These are phyloP conservation scores for Alternaria rosae DNA, from an alignment of 2,329 filamentous ascomycete species.

Conservation along the genomic window DNA sequence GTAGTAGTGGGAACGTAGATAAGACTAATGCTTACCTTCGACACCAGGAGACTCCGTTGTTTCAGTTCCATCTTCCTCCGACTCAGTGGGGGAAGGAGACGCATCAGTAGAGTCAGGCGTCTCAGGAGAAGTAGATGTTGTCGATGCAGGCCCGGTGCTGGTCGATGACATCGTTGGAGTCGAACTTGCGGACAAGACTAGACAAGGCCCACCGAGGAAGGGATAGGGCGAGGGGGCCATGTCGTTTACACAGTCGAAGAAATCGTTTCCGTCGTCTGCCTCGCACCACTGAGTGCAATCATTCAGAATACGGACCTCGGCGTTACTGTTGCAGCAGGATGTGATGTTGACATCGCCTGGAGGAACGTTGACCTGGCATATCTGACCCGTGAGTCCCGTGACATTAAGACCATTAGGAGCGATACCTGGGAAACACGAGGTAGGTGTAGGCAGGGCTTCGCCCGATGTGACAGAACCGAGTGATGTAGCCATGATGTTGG, in stretches of 20 bases:
- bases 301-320: not conserved
- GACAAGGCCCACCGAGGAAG: not conserved
- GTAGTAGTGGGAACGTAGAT: not conserved
- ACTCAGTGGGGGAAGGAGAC: not conserved
- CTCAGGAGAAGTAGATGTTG: not conserved
- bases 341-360: not conserved
- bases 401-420: not conserved
- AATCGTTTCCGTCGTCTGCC: not conserved
- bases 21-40: not conserved
- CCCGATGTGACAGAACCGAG: accelerated
- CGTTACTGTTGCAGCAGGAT: not conserved
- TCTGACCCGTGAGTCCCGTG: not conserved
- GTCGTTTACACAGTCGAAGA: not conserved
- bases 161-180: not conserved
- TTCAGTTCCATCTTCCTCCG: not conserved
- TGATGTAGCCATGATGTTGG: not conserved
- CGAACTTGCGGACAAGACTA: not conserved
- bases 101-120: not conserved
- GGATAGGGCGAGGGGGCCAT: not conserved
- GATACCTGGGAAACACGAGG: not conserved
- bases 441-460: not conserved
- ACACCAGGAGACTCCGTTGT: not conserved
- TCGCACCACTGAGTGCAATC: conserved; percentile 1
- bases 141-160: not conserved
- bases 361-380: not conserved